phyloP scores from a whole-genome alignment of 2,329 filamentous ascomycete genomes.

The Cladosporium sp. region DNA sequence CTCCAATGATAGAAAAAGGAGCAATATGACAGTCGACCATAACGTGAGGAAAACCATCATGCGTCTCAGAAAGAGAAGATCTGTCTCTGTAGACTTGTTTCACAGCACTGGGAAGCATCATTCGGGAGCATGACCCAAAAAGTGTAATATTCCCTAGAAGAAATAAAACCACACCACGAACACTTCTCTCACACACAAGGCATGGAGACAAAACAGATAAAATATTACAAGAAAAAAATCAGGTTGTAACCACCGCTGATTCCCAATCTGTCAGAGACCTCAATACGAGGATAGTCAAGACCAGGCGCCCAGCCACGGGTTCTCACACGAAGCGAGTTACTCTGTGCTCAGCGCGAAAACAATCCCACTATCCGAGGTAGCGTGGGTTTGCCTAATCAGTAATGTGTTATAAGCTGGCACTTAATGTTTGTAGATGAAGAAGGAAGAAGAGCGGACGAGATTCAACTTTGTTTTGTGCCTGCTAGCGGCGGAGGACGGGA shows the following conservation, averaged over 20 bases:
- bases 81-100: no score
- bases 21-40: no score
- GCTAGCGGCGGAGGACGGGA: conserved; percentile 3
- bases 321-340: conserved; percentile 29
- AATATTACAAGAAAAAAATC: no score
- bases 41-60: no score
- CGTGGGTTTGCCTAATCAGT: conserved; percentile 36
- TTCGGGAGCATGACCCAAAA: no score
- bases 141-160: no score
- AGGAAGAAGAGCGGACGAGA: conserved; percentile 32
- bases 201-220: no score
- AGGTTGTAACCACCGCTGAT: conserved; percentile 68
- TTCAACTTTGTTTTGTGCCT: conserved; percentile 14
- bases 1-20: no score
- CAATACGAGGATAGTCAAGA: conserved; percentile 64
- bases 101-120: no score
- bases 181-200: no score
- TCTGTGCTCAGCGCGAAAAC: conserved; percentile 69
- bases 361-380: conserved; percentile 27
- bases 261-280: conserved; percentile 62
- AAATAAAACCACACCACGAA: no score
- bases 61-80: no score
- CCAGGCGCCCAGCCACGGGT: conserved; percentile 69
- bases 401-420: conserved; percentile 57
- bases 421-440: conserved; percentile 38